Evolutionary conservation across 2,329 filamentous ascomycete species (phyloP).

Genomic region (Simplicillium aogashimaense): DNA sequence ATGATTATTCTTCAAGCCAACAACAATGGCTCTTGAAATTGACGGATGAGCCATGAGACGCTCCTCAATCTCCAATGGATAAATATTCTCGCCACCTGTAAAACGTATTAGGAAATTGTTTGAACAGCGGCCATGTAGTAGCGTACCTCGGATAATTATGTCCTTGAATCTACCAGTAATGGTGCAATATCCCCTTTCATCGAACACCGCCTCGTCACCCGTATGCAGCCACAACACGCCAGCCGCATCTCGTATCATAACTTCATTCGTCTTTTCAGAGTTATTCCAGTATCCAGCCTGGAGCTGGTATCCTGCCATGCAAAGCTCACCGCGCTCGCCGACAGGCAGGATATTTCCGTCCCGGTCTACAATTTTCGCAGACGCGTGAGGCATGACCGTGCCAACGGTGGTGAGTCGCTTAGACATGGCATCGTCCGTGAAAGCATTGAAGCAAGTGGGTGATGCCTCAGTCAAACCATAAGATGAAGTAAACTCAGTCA

Average conservation of each 20-base stretch:
- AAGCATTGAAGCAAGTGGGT: conserved; percentile 73
- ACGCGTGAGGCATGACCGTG: conserved; percentile 63
- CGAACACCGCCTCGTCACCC: conserved; percentile 60
- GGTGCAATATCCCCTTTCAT: conserved; percentile 57
- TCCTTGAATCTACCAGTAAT: conserved; percentile 74
- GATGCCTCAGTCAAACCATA: conserved; percentile 70
- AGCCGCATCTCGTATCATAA: conserved; percentile 41
- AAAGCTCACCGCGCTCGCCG: conserved; percentile 62
- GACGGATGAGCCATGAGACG: conserved; percentile 54
- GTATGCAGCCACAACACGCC: conserved; percentile 55
- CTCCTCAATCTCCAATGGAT: conserved; percentile 68
- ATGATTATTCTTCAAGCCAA: conserved; percentile 58
- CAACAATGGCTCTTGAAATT: conserved; percentile 56
- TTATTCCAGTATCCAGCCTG: conserved; percentile 62
- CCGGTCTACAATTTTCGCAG: conserved; percentile 67
- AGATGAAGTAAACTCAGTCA: conserved; percentile 63
- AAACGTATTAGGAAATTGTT: too few species aligned
- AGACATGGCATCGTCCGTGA: conserved; percentile 60
- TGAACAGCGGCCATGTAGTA: not conserved
- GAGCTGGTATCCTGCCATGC: conserved; percentile 68
- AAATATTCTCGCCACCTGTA: conserved; percentile 56
- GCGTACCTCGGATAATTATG: conserved; percentile 61
- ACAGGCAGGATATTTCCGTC: conserved; percentile 56
- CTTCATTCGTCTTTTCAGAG: conserved; percentile 59
- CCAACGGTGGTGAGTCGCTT: conserved; percentile 63